A percentile compares a stretch with the other conserved stretches of the same genome.
These are phyloP conservation scores for Teunomyces panamensis DNA, from an alignment of 805 yeast genomes.

Conservation along the genomic window DNA sequence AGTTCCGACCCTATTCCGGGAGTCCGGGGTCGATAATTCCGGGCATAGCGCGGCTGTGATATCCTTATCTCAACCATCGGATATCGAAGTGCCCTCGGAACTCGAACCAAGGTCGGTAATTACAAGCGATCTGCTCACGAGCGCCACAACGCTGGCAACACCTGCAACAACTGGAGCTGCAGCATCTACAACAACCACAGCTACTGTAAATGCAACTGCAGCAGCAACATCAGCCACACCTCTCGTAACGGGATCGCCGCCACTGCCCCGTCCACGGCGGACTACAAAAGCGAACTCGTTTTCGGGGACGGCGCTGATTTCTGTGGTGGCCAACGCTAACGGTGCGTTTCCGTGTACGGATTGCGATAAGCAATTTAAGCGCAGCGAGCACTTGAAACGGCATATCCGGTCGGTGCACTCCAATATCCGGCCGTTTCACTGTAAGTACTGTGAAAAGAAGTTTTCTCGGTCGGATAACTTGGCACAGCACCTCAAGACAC, in stretches of 20 bases:
- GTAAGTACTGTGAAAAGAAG: constrained; percentile 44
- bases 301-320: constrained; percentile 1
- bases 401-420: constrained; percentile 44
- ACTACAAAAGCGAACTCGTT: constrained; percentile 3
- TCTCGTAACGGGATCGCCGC: background rate
- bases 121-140: no score
- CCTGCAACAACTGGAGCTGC: no score
- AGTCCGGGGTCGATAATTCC: background rate
- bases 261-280: background rate
- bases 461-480: constrained; percentile 41
- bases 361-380: constrained; percentile 41
- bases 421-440: constrained; percentile 44
- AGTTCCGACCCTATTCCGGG: constrained; percentile 3
- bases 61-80: background rate
- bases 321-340: constrained; percentile 9
- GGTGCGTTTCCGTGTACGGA: constrained; percentile 38
- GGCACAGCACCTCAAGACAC: constrained; percentile 45
- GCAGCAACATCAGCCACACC: background rate
- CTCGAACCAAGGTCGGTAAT: background rate
- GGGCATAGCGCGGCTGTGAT: background rate
- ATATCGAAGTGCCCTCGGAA: background rate
- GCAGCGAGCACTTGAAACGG: constrained; percentile 43
- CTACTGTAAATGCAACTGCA: background rate
- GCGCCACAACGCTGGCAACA: no score
- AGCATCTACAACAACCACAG: no score